Conservation (phyloP, 2,329 filamentous ascomycete species). For the Trichophyton mentagrophytes region DNA sequence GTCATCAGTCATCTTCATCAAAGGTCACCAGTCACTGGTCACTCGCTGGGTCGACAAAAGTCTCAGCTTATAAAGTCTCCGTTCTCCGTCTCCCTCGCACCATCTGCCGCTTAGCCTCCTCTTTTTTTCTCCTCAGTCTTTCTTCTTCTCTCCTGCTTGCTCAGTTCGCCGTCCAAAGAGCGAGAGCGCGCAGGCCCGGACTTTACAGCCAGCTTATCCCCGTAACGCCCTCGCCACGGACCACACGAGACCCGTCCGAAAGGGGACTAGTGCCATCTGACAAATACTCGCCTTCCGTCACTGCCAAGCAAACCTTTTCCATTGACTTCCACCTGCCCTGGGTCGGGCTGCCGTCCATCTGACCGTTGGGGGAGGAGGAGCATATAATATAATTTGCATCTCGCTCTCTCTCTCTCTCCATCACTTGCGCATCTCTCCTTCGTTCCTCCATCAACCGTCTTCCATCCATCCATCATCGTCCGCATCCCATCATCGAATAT, state of each 20-base stretch:
- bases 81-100: not conserved
- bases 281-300: constrained; percentile 3
- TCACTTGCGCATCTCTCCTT: not conserved
- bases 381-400: not conserved
- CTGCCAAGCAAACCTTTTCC: not conserved
- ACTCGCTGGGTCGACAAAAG: not conserved
- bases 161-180: not conserved
- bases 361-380: not conserved
- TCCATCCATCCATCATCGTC: not conserved
- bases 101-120: not conserved
- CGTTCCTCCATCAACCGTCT: not conserved
- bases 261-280: not conserved
- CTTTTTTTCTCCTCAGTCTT: constrained; percentile 1
- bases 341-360: not conserved
- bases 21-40: not conserved
- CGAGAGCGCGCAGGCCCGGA: not conserved
- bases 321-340: constrained; percentile 1
- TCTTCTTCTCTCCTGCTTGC: constrained; percentile 6
- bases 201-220: not conserved
- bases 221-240: constrained; percentile 1
- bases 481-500: not conserved
- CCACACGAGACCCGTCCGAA: not conserved
- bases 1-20: not conserved
- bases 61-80: not conserved
- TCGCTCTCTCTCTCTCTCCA: not conserved